phyloP scores from a whole-genome alignment of 495 filamentous ascomycete genomes.

The Astrocystis sublimbata region DNA sequence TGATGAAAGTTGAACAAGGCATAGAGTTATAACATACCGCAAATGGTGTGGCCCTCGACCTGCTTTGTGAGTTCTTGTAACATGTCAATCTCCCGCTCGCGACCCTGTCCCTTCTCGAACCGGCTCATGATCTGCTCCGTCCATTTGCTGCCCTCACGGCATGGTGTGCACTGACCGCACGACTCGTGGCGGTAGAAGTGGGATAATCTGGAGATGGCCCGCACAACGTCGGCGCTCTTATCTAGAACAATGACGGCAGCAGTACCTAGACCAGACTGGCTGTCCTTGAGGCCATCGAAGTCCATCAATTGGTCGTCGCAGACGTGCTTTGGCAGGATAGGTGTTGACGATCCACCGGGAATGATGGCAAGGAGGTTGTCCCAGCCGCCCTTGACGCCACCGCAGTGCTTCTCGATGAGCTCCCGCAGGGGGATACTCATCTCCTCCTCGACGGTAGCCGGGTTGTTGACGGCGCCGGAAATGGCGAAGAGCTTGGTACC shows the following conservation, averaged over 20 bases:
- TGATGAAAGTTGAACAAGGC: background rate
- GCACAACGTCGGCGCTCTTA: slow-evolving; percentile 92
- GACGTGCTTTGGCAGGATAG: slow-evolving; percentile 81
- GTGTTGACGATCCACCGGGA: slow-evolving; percentile 94
- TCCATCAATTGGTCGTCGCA: slow-evolving; percentile 98
- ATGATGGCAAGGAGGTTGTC: slow-evolving; percentile 95
- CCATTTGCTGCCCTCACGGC: slow-evolving; percentile 96
- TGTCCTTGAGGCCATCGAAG: slow-evolving; percentile 97
- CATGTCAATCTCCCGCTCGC: slow-evolving; percentile 96
- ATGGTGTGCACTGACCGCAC: slow-evolving; percentile 97
- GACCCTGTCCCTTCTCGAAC: slow-evolving; percentile 85
- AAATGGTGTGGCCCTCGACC: slow-evolving; percentile 98
- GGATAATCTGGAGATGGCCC: slow-evolving; percentile 85
- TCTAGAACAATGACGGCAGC: slow-evolving; percentile 99
- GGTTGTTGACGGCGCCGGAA: slow-evolving; percentile 98
- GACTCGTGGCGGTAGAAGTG: slow-evolving; percentile 98
- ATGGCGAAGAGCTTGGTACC: slow-evolving; percentile 99
- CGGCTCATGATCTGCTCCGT: slow-evolving; percentile 97
- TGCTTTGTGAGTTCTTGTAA: slow-evolving; percentile 98
- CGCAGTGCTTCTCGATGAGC: slow-evolving; percentile 96
- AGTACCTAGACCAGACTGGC: slow-evolving; percentile 94
- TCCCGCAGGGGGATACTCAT: slow-evolving; percentile 95
- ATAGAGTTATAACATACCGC: slow-evolving; percentile 56
- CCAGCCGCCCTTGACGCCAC: slow-evolving; percentile 95
- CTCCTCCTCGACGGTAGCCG: slow-evolving; percentile 95